phyloP scores from a whole-genome alignment of 176 grass and related monocot species.

The Musa schizocarpa region DNA sequence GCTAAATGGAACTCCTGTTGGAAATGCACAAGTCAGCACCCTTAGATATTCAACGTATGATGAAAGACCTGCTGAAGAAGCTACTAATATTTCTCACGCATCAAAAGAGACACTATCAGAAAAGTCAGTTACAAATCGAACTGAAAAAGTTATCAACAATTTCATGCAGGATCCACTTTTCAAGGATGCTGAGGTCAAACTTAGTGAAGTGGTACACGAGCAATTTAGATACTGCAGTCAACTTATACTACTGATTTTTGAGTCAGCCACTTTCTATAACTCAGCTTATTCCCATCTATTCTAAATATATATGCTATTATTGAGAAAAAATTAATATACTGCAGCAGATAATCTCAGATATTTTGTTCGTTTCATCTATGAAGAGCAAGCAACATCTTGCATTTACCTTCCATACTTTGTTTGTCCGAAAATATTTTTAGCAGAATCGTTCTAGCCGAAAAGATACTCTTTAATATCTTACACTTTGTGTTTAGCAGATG shows the following conservation, averaged over 20 bases:
- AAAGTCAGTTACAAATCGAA: conserved; percentile 29
- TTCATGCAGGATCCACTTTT: conserved; percentile 70
- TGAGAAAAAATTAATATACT: no score
- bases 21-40: conserved; percentile 35
- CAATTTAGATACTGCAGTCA: conserved; percentile 9
- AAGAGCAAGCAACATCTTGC: no score
- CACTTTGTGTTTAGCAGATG: no score
- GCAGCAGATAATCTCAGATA: no score
- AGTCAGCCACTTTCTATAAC: neutral
- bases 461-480: no score
- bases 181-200: conserved; percentile 27
- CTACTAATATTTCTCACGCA: conserved; percentile 12
- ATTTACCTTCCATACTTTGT: no score
- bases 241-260: neutral
- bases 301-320: neutral
- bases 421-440: no score
- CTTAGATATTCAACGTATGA: conserved; percentile 23
- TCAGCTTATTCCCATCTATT: neutral
- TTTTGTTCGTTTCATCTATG: no score
- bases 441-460: no score
- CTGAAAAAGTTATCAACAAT: conserved; percentile 62
- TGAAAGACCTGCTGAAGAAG: conserved; percentile 24
- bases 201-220: conserved; percentile 36
- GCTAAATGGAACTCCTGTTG: conserved; percentile 12
- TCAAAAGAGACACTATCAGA: conserved; percentile 23